Percentiles rank a stretch among this genome's conserved stretches.
phyloP scores from a whole-genome alignment of 1,139 yeast genomes.

The Kluyveromyces sp. region DNA sequence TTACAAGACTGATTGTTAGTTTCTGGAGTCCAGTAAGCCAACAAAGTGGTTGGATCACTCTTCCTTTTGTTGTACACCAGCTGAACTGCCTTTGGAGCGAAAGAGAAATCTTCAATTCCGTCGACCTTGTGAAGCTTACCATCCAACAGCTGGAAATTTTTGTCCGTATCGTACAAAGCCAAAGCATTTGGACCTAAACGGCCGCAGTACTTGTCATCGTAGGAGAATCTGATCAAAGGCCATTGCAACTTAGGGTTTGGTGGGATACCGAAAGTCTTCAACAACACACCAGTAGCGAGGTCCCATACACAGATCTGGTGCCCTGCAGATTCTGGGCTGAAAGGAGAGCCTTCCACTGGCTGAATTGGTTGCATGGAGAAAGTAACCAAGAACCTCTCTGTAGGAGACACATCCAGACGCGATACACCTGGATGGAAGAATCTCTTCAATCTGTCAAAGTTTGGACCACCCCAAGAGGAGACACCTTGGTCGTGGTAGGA shows the following conservation, averaged over 20 bases:
- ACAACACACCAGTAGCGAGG: constrained; percentile 71
- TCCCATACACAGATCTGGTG: constrained; percentile 96
- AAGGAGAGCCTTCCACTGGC: constrained; percentile 65
- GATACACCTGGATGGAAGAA: constrained; percentile 87
- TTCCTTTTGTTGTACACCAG: constrained; percentile 48
- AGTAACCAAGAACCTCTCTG: constrained; percentile 84
- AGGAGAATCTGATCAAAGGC: constrained; percentile 98
- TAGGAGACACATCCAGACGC: constrained; percentile 86
- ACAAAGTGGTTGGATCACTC: constrained; percentile 44
- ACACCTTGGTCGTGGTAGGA: constrained; percentile 93
- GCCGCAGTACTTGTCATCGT: constrained; percentile 89
- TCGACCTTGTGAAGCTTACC: constrained; percentile 80
- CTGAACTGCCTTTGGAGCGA: constrained; percentile 84
- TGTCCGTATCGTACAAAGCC: constrained; percentile 71
- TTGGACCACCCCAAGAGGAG: constrained; percentile 92
- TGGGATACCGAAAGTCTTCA: constrained; percentile 85
- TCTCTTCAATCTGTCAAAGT: constrained; percentile 66
- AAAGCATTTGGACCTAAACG: constrained; percentile 92
- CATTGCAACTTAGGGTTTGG: constrained; percentile 80
- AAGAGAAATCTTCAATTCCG: constrained; percentile 86
- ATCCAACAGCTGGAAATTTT: constrained; percentile 67
- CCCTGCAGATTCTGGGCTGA: constrained; percentile 83
- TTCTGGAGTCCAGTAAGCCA: constrained; percentile 98
- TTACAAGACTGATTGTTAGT: constrained; percentile 87
- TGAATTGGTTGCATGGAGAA: constrained; percentile 80